Base-by-base conservation (phyloP, 2,329 filamentous ascomycete species). In the Cytospora paraplurivora region DNA sequence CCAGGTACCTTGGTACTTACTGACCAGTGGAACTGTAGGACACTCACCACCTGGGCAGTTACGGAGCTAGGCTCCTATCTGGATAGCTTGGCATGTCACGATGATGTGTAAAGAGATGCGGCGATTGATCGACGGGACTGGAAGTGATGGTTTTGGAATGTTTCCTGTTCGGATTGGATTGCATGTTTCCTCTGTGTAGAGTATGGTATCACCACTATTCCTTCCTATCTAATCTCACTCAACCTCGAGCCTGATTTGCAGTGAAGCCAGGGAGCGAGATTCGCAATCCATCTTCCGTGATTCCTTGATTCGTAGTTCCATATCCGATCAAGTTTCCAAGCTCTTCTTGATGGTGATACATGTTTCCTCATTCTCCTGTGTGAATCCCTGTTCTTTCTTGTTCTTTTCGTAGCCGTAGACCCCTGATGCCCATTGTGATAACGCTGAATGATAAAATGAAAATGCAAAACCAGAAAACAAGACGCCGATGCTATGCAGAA, bases 401-500 rank as follows among this genome's bases (percentile, higher is more conserved):
- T 11, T 60, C 38, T 51, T 60, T 60, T 27, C 12, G 6, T 19
- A 13, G 44, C 50, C 50, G 50, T 54, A 60, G 51, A 35, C 35
- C 21, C 41, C 11, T 59, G 50, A 60, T 54, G 58, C 58, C 58
- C 34, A 60, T 47, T 63, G 56, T 63, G 62, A 50, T 63, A 59
- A 49, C 56, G 41, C 41, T 5, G n/a, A 44, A 41, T 7, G 8
- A 19, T n/a, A n/a, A 44, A 19, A 33, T 17, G n/a, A 19, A 54
- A 47, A 56, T 53, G 44, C 21, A 15, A 56, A 35, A 63, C 41
- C 49, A 63, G 59, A 58, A 56, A n/a, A n/a, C n/a, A n/a, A n/a
- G n/a, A 59, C 57, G 55, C 52, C 62, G 51, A 8, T 63, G 62
- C 56, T 63, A 63, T 63, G 62, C 62, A 63, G 62, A 63, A 33